Conservation (phyloP, 2,329 filamentous ascomycete species). For the Mycosphaerella sp. region DNA sequence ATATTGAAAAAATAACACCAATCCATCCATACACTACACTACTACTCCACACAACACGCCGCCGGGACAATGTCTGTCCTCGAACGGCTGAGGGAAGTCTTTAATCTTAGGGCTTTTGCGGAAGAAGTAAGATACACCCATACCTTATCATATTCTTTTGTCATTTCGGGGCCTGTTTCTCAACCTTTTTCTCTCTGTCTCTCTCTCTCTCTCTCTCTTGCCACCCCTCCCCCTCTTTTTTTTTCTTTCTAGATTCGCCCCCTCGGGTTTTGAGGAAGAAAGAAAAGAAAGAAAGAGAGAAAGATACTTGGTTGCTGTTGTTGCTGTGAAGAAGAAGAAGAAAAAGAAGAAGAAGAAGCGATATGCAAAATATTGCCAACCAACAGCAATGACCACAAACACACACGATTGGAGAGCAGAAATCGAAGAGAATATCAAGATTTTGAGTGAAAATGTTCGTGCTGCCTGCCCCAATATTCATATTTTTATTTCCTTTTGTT, state of each 20-base stretch:
- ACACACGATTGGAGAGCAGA: background rate
- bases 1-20: no score
- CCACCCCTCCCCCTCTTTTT: no score
- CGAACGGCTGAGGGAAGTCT: constrained; percentile 12
- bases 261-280: no score
- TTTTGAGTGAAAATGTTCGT: constrained; percentile 4
- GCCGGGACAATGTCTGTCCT: constrained; percentile 2
- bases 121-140: constrained; percentile 7
- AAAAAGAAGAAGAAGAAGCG: background rate
- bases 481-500: no score
- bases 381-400: background rate
- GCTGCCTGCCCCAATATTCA: background rate
- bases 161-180: no score
- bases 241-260: no score
- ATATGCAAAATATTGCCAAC: background rate
- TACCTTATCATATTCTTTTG: background rate
- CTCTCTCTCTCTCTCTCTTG: no score
- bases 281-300: no score
- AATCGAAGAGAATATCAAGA: background rate
- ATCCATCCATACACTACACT: no score
- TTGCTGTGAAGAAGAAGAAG: no score
- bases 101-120: constrained; percentile 13
- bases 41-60: background rate
- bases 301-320: no score
- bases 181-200: no score